A percentile compares a stretch with the other conserved stretches of the same genome.
phyloP scores from a whole-genome alignment of 345 rosid species.

The Citrus glauca region DNA sequence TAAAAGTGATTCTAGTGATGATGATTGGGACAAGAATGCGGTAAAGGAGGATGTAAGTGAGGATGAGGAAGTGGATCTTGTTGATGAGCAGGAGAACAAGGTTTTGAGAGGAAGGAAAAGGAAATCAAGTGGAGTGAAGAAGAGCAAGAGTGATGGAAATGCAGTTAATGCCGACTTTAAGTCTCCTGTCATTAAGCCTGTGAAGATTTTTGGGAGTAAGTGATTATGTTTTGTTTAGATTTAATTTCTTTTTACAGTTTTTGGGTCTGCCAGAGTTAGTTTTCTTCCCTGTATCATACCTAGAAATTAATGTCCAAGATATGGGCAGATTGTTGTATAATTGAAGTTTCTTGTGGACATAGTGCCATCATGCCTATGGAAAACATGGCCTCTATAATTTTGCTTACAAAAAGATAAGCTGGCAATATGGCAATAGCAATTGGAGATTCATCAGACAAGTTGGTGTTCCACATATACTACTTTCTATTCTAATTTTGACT shows the following conservation, averaged over 20 bases:
- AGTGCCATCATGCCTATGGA: neutral
- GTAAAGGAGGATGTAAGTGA: conserved; percentile 43
- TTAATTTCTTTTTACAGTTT: neutral
- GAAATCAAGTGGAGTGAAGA: conserved; percentile 47
- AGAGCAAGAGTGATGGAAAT: conserved; percentile 31
- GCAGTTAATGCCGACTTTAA: conserved; percentile 26
- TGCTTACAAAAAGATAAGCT: neutral
- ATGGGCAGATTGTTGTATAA: neutral
- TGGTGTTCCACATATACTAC: neutral
- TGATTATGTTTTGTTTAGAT: conserved; percentile 2
- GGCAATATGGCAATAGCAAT: neutral
- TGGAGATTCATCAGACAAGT: neutral
- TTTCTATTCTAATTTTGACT: neutral
- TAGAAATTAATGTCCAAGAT: neutral
- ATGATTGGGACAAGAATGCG: conserved; percentile 63
- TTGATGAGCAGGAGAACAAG: conserved; percentile 49
- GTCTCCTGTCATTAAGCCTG: conserved; percentile 38
- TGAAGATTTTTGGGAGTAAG: conserved; percentile 44
- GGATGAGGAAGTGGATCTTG: conserved; percentile 57
- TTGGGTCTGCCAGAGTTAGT: neutral
- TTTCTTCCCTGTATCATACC: neutral
- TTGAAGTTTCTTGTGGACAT: neutral
- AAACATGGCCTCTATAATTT: neutral
- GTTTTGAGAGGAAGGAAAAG: conserved; percentile 31
- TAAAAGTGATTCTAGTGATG: conserved; percentile 69